A percentile compares a stretch with the other conserved stretches of the same genome.
These are phyloP conservation scores for Paxillus involutus DNA, from an alignment of 768 basidiomycete species.

Conservation along the genomic window DNA sequence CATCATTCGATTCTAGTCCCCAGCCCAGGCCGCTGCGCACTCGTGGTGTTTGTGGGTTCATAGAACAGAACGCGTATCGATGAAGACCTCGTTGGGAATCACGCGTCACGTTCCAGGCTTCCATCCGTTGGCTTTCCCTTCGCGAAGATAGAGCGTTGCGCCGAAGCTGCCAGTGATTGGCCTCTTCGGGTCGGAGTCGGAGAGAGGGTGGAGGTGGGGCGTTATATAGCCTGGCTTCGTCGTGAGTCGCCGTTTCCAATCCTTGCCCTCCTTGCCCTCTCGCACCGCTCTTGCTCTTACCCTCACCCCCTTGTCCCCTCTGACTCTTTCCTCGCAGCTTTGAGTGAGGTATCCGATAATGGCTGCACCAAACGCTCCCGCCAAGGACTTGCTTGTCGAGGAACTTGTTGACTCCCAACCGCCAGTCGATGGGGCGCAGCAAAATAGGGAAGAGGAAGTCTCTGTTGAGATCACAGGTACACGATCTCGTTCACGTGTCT, in stretches of 20 bases:
- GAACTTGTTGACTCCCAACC: background rate
- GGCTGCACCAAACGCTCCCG: slow-evolving; percentile 12
- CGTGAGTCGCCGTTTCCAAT: background rate
- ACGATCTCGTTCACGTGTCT: background rate
- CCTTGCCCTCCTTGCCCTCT: background rate
- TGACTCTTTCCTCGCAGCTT: background rate
- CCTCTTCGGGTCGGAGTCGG: slow-evolving; percentile 18
- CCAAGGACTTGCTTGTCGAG: background rate
- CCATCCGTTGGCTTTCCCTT: slow-evolving; percentile 8
- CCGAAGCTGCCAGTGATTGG: slow-evolving; percentile 3
- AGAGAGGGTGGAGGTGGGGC: slow-evolving; percentile 17
- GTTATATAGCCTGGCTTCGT: slow-evolving; percentile 20
- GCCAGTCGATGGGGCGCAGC: background rate
- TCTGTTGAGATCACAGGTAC: slow-evolving; percentile 29
- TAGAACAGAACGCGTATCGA: background rate
- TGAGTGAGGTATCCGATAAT: slow-evolving; percentile 3
- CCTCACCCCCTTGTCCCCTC: background rate
- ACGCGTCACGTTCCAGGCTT: slow-evolving; percentile 2
- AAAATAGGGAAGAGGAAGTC: slow-evolving; percentile 15
- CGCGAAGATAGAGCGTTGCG: slow-evolving; percentile 17
- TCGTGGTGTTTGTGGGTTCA: background rate
- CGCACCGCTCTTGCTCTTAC: background rate
- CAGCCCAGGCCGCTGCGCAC: background rate
- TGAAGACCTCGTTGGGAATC: slow-evolving; percentile 13
- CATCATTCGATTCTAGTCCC: background rate